These are phyloP conservation scores for Talaromyces sp. DNA, from an alignment of 2,329 filamentous ascomycete genomes.

Conservation along the genomic window DNA sequence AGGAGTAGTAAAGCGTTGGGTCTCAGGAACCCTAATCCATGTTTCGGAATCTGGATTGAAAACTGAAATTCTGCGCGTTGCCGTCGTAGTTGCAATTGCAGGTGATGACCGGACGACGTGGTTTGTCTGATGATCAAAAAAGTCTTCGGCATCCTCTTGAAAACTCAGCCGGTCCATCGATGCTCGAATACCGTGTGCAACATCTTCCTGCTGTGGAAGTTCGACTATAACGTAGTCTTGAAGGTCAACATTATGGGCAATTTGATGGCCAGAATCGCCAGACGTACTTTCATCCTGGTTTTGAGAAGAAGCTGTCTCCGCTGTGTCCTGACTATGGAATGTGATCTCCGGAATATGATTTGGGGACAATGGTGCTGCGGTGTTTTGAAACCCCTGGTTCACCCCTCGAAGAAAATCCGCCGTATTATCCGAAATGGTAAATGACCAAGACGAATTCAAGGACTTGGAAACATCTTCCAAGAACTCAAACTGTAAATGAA, in stretches of 20 bases:
- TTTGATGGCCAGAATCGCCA: background rate
- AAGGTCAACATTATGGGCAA: background rate
- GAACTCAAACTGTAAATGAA: background rate
- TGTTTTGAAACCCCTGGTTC: background rate
- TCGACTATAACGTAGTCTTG: slow-evolving; percentile 6
- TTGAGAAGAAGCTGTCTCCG: background rate
- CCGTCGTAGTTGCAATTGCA: background rate
- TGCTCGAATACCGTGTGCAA: background rate
- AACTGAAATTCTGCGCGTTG: slow-evolving; percentile 5
- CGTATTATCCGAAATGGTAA: background rate
- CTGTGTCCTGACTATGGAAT: background rate
- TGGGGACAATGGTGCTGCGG: background rate
- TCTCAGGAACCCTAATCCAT: background rate
- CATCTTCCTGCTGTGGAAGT: background rate
- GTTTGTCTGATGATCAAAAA: background rate
- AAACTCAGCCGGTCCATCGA: background rate
- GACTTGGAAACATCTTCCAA: background rate
- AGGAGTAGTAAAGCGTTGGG: background rate
- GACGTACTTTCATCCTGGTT: background rate
- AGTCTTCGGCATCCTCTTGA: background rate
- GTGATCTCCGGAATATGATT: background rate
- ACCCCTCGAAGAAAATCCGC: slow-evolving; percentile 9
- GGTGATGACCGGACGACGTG: background rate
- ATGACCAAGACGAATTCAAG: slow-evolving; percentile 14
- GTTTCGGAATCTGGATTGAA: slow-evolving; percentile 5